Evolutionary conservation across 768 basidiomycete genomes (phyloP), one percentile per base, ranked within the genome.

Genomic region (Psilocybe cyanescens): DNA sequence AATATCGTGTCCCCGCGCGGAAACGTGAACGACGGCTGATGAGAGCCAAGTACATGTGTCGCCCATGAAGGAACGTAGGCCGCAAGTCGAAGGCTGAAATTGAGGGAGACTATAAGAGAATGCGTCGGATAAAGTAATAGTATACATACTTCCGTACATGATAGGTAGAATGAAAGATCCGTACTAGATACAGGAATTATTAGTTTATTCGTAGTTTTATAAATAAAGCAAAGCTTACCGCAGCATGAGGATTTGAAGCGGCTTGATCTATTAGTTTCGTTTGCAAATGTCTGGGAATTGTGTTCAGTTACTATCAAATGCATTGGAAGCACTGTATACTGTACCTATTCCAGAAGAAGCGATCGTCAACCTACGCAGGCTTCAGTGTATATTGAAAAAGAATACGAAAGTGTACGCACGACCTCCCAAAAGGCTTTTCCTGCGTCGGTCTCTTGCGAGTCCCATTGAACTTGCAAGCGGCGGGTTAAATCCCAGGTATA

Each of bases 311-410:
- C 19, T 35, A 14, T 8, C 12, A 30, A 16, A 41, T 14, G 11
- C 33, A 39, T 16, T 17, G 8, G 31, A 45, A 16, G 24, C 30
- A 31, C 29, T 46, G 55, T 52, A 8, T 57, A 14, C 71, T 75
- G 50, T 60, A 91, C 86, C 87, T 92, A 75, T 99, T 99, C 97
- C 97, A 99, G 76, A 99, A 99, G 78, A 99, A 99, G 64, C 96
- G 84, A 70, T 97, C 95, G 65, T 99, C 97, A 41, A 89, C 90
- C 90, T 96, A 58, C 49, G 4, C 17, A 39, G 28, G 19, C 29
- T 49, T 60, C 19, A 37, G 45, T 8, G 57, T 39, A 12, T 24
- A 48, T 52, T 24, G 24, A 24, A 24, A 24, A 37, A 44, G 33
- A 29, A 37, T 52, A 31, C 24, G 28, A 55, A n/a, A 47, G 41